A percentile compares a stretch with the other conserved stretches of the same genome.
phyloP scores from a whole-genome alignment of 2,329 filamentous ascomycete species.

The Ascocoryne sarcoides region DNA sequence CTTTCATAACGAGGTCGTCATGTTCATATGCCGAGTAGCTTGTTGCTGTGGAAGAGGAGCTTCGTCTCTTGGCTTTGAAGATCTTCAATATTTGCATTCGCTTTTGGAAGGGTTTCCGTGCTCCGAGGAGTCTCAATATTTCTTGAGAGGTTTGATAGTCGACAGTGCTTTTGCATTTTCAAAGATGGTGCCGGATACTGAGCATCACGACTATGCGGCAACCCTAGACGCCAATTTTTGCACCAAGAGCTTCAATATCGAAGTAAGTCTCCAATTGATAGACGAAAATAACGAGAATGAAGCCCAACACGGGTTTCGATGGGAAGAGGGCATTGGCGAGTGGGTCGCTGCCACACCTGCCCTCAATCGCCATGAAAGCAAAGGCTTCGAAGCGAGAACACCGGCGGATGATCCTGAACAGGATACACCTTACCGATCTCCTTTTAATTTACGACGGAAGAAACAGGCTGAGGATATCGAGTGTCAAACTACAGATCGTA shows the following conservation, averaged over 20 bases:
- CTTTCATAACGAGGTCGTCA: constrained; percentile 14
- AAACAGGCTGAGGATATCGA: not conserved
- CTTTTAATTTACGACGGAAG: not conserved
- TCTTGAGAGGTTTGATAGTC: constrained; percentile 23
- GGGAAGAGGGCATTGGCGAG: constrained; percentile 49
- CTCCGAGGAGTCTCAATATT: constrained; percentile 3
- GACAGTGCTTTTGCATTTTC: constrained; percentile 28
- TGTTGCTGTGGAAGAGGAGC: constrained; percentile 38
- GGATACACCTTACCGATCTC: not conserved
- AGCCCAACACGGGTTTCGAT: constrained; percentile 32
- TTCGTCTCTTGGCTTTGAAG: constrained; percentile 28
- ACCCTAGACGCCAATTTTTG: constrained; percentile 18
- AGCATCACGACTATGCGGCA: constrained; percentile 26
- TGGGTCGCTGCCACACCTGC: constrained; percentile 44
- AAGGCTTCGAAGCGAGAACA: constrained; percentile 17
- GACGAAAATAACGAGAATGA: constrained; percentile 1
- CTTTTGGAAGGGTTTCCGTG: constrained; percentile 11
- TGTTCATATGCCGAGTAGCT: constrained; percentile 38
- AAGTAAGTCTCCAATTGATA: not conserved
- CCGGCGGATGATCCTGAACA: not conserved
- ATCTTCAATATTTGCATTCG: constrained; percentile 31
- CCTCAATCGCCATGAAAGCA: not conserved
- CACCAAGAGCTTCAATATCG: constrained; percentile 6
- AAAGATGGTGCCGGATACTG: constrained; percentile 20
- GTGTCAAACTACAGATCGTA: not conserved